Base-by-base conservation (phyloP, 345 rosid genomes). In the Lepidium aucheri region DNA sequence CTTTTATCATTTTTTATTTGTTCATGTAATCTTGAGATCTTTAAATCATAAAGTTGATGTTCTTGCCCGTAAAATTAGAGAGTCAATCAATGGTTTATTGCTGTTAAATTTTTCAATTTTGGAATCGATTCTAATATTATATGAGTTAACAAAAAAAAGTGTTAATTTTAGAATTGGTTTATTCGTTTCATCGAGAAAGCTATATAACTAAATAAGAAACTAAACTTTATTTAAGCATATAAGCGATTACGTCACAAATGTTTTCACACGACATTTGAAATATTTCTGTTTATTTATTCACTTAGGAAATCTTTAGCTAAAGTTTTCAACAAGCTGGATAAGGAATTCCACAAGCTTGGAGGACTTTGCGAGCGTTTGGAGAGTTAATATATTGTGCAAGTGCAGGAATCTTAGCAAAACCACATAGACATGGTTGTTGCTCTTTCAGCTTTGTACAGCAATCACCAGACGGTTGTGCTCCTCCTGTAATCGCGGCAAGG, bases 351-450 rank as follows among this genome's bases (percentile, higher is more conserved):
- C 97, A 90, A 26, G 76, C 49, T 22, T 35, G 10, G 0, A 65
- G 73, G 11, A 84, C 59, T 69, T 54, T 80, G 28, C 59, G 77
- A 6, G 87, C 81, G 16, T 78, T 85, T 12, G 92, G 83, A 16
- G 85, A 76, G 67, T 66, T 71, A 10, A 80, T 62, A 60, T 43
- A 85, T 26, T 68, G 80, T 36, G 35, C 73, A 34, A 83, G 57
- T n/a, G 43, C 60, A 0, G 97, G 95, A 49, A 75, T 35, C 73
- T 63, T 79, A 15, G 83, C 34, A 69, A 84, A 87, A 16, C 79
- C 80, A 38, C 95, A 90, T 1, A 90, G 67, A 70, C 97, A 90
- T 4, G 95, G 62, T 47, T 53, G 67, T 82, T 87, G 92, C 67
- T 82, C 81, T 70, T 62, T 81, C 72, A 84, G 22, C 70, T 77